These are phyloP conservation scores for Pseudopithomyces chartarum DNA, from an alignment of 2,329 filamentous ascomycete genomes.

Conservation along the genomic window DNA sequence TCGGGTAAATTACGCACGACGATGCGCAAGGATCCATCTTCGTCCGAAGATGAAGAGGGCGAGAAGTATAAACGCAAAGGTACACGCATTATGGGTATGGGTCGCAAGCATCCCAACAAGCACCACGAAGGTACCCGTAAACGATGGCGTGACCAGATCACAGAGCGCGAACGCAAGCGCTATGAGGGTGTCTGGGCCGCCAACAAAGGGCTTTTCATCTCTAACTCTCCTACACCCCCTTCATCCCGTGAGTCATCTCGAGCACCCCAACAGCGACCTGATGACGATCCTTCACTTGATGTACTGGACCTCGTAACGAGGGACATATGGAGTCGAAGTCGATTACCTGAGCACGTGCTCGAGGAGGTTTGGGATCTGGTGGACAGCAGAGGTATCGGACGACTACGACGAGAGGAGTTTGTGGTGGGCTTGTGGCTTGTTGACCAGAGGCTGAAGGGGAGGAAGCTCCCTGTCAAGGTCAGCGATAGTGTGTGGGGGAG, in stretches of 20 bases:
- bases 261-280: not conserved
- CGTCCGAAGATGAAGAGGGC: constrained; percentile 56
- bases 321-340: constrained; percentile 76
- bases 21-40: constrained; percentile 59
- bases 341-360: constrained; percentile 70
- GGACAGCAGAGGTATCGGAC: constrained; percentile 60
- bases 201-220: constrained; percentile 65
- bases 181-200: constrained; percentile 88
- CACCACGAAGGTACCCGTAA: constrained; percentile 78
- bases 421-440: constrained; percentile 84
- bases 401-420: constrained; percentile 72
- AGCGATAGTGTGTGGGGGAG: constrained; percentile 78
- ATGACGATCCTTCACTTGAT: constrained; percentile 49
- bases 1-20: constrained; percentile 67
- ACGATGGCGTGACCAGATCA: constrained; percentile 78
- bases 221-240: constrained; percentile 19
- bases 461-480: constrained; percentile 75
- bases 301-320: constrained; percentile 72
- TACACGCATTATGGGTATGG: constrained; percentile 59
- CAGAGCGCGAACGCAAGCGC: constrained; percentile 72
- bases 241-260: constrained; percentile 11
- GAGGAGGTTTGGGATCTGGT: constrained; percentile 80
- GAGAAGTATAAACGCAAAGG: constrained; percentile 59
- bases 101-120: constrained; percentile 65
- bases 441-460: constrained; percentile 77